Evolutionary conservation across 345 rosid species (phyloP).

Genomic region (Atalantia buxifolia): DNA sequence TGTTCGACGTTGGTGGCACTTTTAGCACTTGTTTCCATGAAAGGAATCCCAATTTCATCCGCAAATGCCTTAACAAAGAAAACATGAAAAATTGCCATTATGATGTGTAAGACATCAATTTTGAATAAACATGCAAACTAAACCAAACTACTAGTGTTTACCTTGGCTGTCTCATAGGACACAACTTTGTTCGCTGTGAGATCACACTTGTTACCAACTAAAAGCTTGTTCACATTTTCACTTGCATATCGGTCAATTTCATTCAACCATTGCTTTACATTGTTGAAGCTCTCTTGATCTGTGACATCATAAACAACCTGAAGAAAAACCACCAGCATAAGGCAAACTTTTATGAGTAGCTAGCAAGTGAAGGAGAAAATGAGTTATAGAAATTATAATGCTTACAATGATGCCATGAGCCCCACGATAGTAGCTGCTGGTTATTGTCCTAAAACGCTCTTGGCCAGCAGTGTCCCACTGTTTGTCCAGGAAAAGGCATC

Average conservation of each 20-base stretch:
- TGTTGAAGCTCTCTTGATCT: constrained; percentile 77
- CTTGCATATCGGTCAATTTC: constrained; percentile 77
- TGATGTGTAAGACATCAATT: neutral
- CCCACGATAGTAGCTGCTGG: constrained; percentile 83
- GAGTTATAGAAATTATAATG: neutral
- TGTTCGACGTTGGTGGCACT: constrained; percentile 65
- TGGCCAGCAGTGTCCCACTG: constrained; percentile 92
- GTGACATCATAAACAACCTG: constrained; percentile 78
- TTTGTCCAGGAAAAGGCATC: constrained; percentile 14
- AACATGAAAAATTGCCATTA: neutral
- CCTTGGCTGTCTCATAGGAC: constrained; percentile 67
- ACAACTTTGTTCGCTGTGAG: constrained; percentile 68
- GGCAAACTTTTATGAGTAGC: neutral
- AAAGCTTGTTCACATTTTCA: constrained; percentile 74
- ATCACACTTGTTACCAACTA: constrained; percentile 73
- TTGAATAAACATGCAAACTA: neutral
- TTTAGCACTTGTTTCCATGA: constrained; percentile 81
- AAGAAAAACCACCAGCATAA: constrained; percentile 6
- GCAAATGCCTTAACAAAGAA: constrained; percentile 53
- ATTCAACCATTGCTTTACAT: constrained; percentile 75
- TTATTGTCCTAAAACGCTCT: constrained; percentile 77
- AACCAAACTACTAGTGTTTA: constrained; percentile 7
- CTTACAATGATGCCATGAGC: constrained; percentile 78
- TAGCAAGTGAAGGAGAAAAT: neutral
- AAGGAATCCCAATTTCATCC: constrained; percentile 73